These are phyloP conservation scores for Fusarium sp. DNA, from an alignment of 2,329 filamentous ascomycete species.

Conservation along the genomic window DNA sequence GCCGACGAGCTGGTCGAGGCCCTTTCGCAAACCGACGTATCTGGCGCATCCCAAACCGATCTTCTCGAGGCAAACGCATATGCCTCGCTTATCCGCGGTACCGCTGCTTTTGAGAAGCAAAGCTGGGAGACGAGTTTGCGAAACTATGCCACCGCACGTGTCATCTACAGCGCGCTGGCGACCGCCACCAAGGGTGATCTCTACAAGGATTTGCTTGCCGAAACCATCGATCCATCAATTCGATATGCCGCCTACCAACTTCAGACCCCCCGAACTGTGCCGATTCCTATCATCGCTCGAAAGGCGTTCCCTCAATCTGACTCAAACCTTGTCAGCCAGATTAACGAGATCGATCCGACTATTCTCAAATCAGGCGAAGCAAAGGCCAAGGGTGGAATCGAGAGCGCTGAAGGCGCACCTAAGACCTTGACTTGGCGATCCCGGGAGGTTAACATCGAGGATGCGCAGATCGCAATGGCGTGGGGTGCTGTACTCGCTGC, in stretches of 20 bases:
- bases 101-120: conserved; percentile 87
- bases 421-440: conserved; percentile 88
- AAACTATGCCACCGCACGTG: conserved; percentile 80
- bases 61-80: conserved; percentile 90
- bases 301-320: conserved; percentile 81
- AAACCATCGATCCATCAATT: conserved; percentile 92
- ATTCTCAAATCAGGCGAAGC: conserved; percentile 70
- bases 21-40: conserved; percentile 72
- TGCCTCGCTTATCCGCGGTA: conserved; percentile 79
- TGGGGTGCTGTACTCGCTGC: conserved; percentile 76
- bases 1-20: conserved; percentile 76
- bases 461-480: conserved; percentile 89
- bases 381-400: conserved; percentile 64
- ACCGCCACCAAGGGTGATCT: conserved; percentile 73
- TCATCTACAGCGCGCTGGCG: conserved; percentile 85
- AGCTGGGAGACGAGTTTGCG: conserved; percentile 84
- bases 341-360: conserved; percentile 78
- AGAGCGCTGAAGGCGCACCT: conserved; percentile 69
- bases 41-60: conserved; percentile 76
- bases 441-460: conserved; percentile 87
- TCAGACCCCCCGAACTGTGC: conserved; percentile 86
- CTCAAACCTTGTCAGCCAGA: conserved; percentile 70
- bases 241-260: conserved; percentile 95
- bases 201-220: conserved; percentile 86
- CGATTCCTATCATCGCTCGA: conserved; percentile 82